A percentile compares a stretch with the other conserved stretches of the same genome.
These are phyloP conservation scores for Plasmodium reichenowi DNA, from an alignment of 169 alveolate species.

Conservation along the genomic window DNA sequence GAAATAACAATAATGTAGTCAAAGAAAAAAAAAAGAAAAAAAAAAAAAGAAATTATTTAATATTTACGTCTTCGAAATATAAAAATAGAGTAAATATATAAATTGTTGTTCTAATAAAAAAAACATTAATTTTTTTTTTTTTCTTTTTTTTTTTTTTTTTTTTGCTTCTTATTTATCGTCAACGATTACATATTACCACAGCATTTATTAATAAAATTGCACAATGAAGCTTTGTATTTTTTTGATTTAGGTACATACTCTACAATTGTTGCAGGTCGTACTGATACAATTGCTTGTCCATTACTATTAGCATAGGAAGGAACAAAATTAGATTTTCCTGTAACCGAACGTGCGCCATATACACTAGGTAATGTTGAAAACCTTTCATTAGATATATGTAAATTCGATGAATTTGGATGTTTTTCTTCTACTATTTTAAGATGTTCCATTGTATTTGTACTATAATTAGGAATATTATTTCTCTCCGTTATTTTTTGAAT, in stretches of 20 bases:
- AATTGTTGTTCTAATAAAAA: no score
- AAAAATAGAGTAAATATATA: no score
- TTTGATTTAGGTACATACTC: conserved; percentile 51
- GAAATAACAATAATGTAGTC: neutral
- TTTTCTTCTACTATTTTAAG: conserved; percentile 18
- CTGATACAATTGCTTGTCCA: conserved; percentile 75
- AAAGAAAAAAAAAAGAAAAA: conserved; percentile 1
- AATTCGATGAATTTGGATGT: conserved; percentile 26
- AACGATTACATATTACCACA: conserved; percentile 24
- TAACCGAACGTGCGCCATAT: conserved; percentile 11
- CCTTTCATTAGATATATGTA: conserved; percentile 38
- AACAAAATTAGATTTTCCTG: conserved; percentile 21
- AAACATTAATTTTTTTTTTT: no score
- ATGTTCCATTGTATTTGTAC: conserved; percentile 12
- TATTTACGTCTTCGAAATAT: neutral
- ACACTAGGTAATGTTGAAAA: conserved; percentile 36
- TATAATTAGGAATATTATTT: conserved; percentile 2
- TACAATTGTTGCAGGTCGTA: conserved; percentile 74
- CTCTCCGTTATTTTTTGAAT: conserved; percentile 4
- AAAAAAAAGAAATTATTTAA: neutral
- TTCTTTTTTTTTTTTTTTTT: no score
- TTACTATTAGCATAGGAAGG: conserved; percentile 76
- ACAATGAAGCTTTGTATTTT: conserved; percentile 32
- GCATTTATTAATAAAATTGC: conserved; percentile 57
- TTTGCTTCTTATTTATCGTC: no score